phyloP scores from a whole-genome alignment of 2,329 filamentous ascomycete genomes.

The Microdochium paspali region DNA sequence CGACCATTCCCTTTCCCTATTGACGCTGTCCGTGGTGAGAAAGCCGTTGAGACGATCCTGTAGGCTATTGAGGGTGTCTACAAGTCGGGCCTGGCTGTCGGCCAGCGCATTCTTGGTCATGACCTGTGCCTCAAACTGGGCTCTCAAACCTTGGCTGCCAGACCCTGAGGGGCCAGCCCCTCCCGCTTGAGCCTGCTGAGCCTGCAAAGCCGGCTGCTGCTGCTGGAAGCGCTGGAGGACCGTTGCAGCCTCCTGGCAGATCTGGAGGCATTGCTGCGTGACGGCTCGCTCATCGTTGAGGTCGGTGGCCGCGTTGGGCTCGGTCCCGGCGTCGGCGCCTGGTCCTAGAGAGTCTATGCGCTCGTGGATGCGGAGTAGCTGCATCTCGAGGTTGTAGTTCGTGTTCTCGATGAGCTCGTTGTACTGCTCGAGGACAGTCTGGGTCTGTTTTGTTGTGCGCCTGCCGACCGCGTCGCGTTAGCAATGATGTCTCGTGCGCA shows the following conservation, averaged over 20 bases:
- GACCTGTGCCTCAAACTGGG: background rate
- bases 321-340: background rate
- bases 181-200: background rate
- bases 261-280: background rate
- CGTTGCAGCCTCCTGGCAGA: background rate
- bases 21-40: background rate
- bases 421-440: constrained; percentile 21
- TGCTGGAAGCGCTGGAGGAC: background rate
- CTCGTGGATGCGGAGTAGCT: background rate
- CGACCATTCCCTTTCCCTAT: background rate
- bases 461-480: no score
- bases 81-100: background rate
- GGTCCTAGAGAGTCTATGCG: background rate
- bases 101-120: background rate
- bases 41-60: background rate
- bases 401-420: constrained; percentile 27
- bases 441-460: background rate
- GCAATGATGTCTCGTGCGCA: no score
- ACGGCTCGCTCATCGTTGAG: background rate
- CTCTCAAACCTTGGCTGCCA: background rate
- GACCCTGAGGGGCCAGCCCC: background rate
- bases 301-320: background rate
- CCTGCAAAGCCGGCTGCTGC: background rate
- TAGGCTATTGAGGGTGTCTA: background rate
- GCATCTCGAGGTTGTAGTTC: background rate